Percentiles rank a stretch among this genome's conserved stretches.
Evolutionary conservation across 2,329 filamentous ascomycete species (phyloP).

Genomic region (Ophiosphaerella narmari): DNA sequence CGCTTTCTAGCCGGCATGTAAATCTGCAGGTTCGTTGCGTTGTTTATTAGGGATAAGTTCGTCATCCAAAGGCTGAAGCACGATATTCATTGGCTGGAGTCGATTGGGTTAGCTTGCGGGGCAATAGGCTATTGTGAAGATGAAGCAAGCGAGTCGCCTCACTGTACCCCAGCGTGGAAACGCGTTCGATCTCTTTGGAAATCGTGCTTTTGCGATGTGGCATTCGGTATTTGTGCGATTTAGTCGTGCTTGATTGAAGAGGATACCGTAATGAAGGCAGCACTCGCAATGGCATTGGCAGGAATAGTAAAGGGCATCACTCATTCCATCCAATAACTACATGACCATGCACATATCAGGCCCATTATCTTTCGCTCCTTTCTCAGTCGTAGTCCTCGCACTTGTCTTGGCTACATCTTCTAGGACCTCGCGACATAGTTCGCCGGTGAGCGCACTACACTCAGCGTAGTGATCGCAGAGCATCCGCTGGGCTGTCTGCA

Average conservation of each 20-base stretch:
- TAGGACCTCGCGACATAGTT: constrained; percentile 63
- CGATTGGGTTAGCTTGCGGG: constrained; percentile 11
- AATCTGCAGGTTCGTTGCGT: no score
- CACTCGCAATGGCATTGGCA: no score
- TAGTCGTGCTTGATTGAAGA: no score
- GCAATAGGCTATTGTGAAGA: not conserved
- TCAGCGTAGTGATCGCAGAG: constrained; percentile 66
- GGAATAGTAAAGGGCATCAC: not conserved
- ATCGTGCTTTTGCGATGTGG: no score
- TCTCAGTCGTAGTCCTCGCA: constrained; percentile 61
- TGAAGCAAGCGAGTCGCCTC: not conserved
- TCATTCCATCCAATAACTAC: constrained; percentile 1
- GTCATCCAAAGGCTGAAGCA: constrained; percentile 17
- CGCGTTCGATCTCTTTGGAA: no score
- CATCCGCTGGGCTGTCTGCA: constrained; percentile 61
- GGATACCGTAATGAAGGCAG: no score
- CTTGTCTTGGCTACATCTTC: constrained; percentile 64
- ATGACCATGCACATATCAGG: constrained; percentile 21
- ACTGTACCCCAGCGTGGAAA: no score
- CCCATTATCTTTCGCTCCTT: constrained; percentile 55
- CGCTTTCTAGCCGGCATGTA: no score
- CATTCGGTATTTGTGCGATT: no score
- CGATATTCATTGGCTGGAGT: constrained; percentile 10
- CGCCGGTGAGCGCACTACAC: constrained; percentile 64
- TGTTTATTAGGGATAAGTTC: not conserved